These are phyloP conservation scores for Abortiporus biennis DNA, from an alignment of 1,284 basidiomycete genomes.

Conservation along the genomic window DNA sequence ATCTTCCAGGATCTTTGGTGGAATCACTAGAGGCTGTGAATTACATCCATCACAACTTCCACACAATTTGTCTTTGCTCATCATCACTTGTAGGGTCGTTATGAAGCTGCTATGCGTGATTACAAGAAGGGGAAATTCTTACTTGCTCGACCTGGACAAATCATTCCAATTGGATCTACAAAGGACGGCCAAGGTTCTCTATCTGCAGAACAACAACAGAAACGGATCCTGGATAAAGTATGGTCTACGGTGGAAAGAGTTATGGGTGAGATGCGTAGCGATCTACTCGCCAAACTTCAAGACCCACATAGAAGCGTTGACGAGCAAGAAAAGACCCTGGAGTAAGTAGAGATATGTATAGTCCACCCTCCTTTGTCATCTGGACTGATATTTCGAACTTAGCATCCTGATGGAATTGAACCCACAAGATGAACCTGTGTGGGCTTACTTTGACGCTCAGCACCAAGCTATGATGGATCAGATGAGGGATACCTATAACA, in stretches of 20 bases:
- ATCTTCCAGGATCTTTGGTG: slow-evolving; percentile 87
- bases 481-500: slow-evolving; percentile 66
- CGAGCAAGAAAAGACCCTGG: slow-evolving; percentile 96
- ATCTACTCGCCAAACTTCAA: slow-evolving; percentile 73
- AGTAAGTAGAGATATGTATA: slow-evolving; percentile 65
- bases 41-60: slow-evolving; percentile 12
- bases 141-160: slow-evolving; percentile 79
- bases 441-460: slow-evolving; percentile 93
- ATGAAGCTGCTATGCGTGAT: slow-evolving; percentile 90
- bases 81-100: slow-evolving; percentile 61
- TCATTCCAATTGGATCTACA: slow-evolving; percentile 57
- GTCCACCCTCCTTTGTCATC: slow-evolving; percentile 2
- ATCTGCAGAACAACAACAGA: slow-evolving; percentile 72
- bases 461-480: slow-evolving; percentile 80
- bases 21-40: slow-evolving; percentile 85
- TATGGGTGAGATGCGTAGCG: slow-evolving; percentile 86
- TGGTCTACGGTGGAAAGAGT: slow-evolving; percentile 95
- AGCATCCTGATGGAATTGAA: slow-evolving; percentile 86
- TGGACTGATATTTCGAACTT: no score
- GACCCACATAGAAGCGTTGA: slow-evolving; percentile 80
- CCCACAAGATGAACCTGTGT: slow-evolving; percentile 81
- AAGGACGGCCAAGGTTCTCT: slow-evolving; percentile 49
- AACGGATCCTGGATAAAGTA: slow-evolving; percentile 91
- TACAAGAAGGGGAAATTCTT: slow-evolving; percentile 97
- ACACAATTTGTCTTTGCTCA: neutral